Conservation (phyloP, 495 filamentous ascomycete species). For the Patellaria atrata region DNA sequence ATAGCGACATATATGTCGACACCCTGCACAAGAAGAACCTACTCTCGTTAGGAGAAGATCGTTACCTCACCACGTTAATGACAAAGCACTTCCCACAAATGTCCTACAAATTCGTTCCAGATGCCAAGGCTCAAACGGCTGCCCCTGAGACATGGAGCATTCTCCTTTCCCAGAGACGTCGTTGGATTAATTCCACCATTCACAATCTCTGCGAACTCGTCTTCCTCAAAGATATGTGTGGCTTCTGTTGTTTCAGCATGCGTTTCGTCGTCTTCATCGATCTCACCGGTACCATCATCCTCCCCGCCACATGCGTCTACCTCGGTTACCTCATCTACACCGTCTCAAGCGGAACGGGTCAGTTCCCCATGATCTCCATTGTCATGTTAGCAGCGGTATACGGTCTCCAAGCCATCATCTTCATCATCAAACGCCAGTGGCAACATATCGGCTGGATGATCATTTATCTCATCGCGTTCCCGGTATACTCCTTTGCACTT, state of each 20-base stretch:
- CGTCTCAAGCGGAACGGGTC: constrained; percentile 53
- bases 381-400: constrained; percentile 83
- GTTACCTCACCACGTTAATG: constrained; percentile 93
- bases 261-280: constrained; percentile 94
- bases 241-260: constrained; percentile 99
- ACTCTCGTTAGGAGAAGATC: constrained; percentile 88
- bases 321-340: constrained; percentile 79
- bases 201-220: constrained; percentile 90
- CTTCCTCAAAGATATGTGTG: constrained; percentile 78
- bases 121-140: constrained; percentile 82
- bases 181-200: constrained; percentile 98
- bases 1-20: constrained; percentile 75
- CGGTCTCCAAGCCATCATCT: constrained; percentile 88
- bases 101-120: constrained; percentile 90
- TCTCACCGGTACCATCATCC: constrained; percentile 82
- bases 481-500: constrained; percentile 81
- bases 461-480: constrained; percentile 88
- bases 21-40: constrained; percentile 99
- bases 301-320: constrained; percentile 83
- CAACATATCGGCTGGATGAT: constrained; percentile 98
- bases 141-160: constrained; percentile 90
- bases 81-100: constrained; percentile 91
- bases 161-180: constrained; percentile 81
- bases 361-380: constrained; percentile 75
- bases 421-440: constrained; percentile 93